Conservation (phyloP, 306 rosid species). For the Trichosanthes cucumerina region DNA sequence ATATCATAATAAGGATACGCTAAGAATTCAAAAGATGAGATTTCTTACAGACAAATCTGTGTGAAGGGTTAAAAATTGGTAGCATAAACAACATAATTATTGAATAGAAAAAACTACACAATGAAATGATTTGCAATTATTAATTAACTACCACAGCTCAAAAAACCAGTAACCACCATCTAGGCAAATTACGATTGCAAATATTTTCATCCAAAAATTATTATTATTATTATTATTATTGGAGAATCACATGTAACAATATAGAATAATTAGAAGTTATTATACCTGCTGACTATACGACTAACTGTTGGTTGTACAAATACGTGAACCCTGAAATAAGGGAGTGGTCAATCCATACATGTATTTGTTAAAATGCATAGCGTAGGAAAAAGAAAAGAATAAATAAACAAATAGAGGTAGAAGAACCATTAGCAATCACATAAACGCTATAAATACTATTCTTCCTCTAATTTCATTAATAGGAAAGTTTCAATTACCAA, state of each 20-base stretch:
- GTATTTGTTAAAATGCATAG: not conserved
- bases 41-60: not conserved
- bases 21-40: not conserved
- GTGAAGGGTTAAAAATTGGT: not conserved
- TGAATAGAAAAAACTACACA: not conserved
- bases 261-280: not conserved
- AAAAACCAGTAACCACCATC: not conserved
- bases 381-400: not conserved
- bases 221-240: not conserved
- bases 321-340: constrained; percentile 69
- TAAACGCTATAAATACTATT: not conserved
- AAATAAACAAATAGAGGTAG: not conserved
- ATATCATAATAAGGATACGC: not conserved
- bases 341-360: not conserved
- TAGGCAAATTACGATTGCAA: not conserved
- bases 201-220: not conserved
- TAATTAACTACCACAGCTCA: not conserved
- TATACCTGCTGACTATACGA: constrained; percentile 84
- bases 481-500: not conserved
- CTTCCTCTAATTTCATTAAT: not conserved
- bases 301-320: constrained; percentile 83
- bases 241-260: not conserved
- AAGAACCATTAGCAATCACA: not conserved
- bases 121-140: not conserved
- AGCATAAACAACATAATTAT: not conserved